Base-by-base conservation (phyloP, 2,329 filamentous ascomycete genomes). In the Atkinsonella texensis region DNA sequence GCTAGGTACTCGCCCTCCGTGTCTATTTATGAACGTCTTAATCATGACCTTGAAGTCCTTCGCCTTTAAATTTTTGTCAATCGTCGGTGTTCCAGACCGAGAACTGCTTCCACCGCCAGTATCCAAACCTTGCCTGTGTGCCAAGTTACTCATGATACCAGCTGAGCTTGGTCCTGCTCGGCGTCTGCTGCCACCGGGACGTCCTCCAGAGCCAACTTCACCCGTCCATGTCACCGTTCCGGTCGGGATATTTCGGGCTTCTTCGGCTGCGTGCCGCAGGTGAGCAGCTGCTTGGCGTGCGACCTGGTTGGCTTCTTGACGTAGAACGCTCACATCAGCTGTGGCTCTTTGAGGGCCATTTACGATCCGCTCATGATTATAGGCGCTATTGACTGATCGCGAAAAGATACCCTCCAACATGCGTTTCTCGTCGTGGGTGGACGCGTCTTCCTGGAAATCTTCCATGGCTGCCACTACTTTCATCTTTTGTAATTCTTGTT, bases 171-270 rank as follows among this genome's bases (percentile, higher is more conserved):
- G 76, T 4, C 75, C 77, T 35, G 68, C 75, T 41, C 70, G 75
- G 0, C 75, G 74, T 18, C 71, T 75, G 52, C 67, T 70, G 38
- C 71, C 74, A 28, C 80, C 77, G 1, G 86, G 85, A 38, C 86
- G 76, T 1, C 90, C 91, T 4, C 82, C 83, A 48, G 84, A 78
- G 10, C 91, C 91, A 46, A 86, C 81, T 59, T 86, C 81, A 1
- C 93, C 91, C 0, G 91, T 97, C 91, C 91, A 97, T 1, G 91
- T 96, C 9, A 93, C 87, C 0, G 87, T 89, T 8, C 91, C 91
- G 33, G 89, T 83, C 0, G 87, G 87, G 1, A 91, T 74, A 9
- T 74, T 76, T 11, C 81, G 77, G 2, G 90, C 89, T 32, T 84
- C 76, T 61, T 90, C 80, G 42, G 80, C 83, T 10, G 89, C 83